Base-by-base conservation (phyloP, 2,329 filamentous ascomycete species). In the Exophiala dermatitidis region DNA sequence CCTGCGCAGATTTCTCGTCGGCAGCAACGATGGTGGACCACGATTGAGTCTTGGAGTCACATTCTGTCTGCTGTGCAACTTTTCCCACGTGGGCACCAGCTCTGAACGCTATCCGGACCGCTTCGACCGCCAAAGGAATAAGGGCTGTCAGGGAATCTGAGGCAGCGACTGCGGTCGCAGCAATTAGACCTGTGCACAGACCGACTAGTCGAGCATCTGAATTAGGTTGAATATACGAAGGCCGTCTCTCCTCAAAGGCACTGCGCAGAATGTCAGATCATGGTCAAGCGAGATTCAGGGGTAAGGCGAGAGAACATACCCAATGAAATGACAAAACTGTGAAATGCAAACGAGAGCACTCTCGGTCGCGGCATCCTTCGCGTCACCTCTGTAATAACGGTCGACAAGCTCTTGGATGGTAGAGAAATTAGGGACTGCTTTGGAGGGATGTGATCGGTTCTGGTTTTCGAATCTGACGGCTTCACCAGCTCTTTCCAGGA, bases 331-430 rank as follows among this genome's bases (percentile, higher is more conserved):
- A 54, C 65, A 69, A 33, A 74, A 56, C 52, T 74, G 72, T 52
- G 72, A 69, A 37, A 74, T 69, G 44, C 68, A 72, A 50, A 71
- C 69, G 51, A 74, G 65, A 5, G 70, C 67, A 48, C 71, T 73
- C 55, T 73, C 72, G 30, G 74, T 53, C 12, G 70, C 70, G 42
- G 71, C 66, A 48, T 72, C 61, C 42, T 60, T 61, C n/a, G 55
- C 52, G 28, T 64, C 62, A 33, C 57, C 50, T 49, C 51, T 36
- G 52, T 63, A 64, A 47, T 64, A 64, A 60, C 62, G 60, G 58
- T 63, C 60, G 58, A 60, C 62, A 40, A 64, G 50, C 50, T 64
- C 62, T 61, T 64, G 62, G 34, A 63, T 50, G 19, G 61, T 63
- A 44, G 53, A 58, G 54, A 64, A 64, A 56, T 59, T 59, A 52